Evolutionary conservation across 139 green algal genomes (phyloP), one percentile per base, ranked within the genome.

Genomic region (Coelastrella sp.): DNA sequence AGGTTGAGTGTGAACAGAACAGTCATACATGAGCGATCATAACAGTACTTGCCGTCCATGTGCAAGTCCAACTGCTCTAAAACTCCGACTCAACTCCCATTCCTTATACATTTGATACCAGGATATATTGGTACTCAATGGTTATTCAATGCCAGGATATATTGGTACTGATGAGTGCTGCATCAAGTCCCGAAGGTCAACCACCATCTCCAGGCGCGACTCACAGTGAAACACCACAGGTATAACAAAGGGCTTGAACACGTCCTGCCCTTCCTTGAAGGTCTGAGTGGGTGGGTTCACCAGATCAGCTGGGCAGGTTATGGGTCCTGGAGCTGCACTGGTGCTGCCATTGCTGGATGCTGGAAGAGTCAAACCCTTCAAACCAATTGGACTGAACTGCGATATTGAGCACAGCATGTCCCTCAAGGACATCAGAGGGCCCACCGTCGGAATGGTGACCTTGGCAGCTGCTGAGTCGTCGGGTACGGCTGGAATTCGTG

Each of bases 221-320:
- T 87, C 60, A 87, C 81, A 87, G 60, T 87, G 81, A 12, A 87
- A 87, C 60, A 87, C 81, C n/a, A 87, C 81, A 17, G 81, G 81
- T 59, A 87, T 87, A 4, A 76, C 24, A 14, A 87, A 59, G 12
- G 60, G 81, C 61, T 75, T 74, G 81, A 87, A 87, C 9, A n/a
- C 24, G 10, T 76, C 4, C 19, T 8, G 19, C 10, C n/a, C 60
- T 49, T 60, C 20, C 8, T n/a, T 59, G 61, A 27, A 85, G 8
- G 58, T 85, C 8, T 8, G 17, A 11, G 22, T 8, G 9, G 65
- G 57, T 19, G n/a, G 80, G n/a, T 11, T 20, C 56, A n/a, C 35
- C 35, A 49, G 3, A 49, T 49, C 35, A 49, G 35, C 35, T 49
- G 35, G 35, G 35, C 35, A 49, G 35, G 35, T 49, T 49, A 49